Conservation (phyloP, 768 basidiomycete genomes). For the Clitopilus hobsonii region DNA sequence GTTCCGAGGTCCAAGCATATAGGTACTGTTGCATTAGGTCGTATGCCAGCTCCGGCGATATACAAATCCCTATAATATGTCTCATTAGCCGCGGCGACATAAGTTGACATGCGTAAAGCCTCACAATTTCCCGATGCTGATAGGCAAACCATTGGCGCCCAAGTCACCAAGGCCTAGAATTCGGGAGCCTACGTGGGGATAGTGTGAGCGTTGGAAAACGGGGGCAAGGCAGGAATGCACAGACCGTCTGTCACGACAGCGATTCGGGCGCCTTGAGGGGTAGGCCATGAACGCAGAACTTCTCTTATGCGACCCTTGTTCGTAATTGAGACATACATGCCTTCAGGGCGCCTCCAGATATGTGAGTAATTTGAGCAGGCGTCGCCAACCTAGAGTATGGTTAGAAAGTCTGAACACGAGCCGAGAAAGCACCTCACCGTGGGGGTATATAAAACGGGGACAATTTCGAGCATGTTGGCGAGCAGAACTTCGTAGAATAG, state of each 20-base stretch:
- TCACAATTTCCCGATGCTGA: conserved; percentile 71
- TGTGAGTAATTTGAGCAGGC: conserved; percentile 69
- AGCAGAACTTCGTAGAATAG: conserved; percentile 65
- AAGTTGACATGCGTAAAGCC: conserved; percentile 10
- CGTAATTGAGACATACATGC: conserved; percentile 56
- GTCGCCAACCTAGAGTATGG: conserved; percentile 50
- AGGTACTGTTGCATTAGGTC: conserved; percentile 51
- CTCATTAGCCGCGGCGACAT: background rate
- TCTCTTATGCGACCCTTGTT: conserved; percentile 62
- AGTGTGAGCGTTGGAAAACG: conserved; percentile 1
- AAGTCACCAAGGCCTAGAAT: conserved; percentile 65
- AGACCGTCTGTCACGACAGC: conserved; percentile 77
- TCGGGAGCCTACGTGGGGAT: conserved; percentile 50
- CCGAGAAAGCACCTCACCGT: conserved; percentile 37
- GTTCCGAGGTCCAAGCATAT: conserved; percentile 76
- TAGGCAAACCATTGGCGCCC: conserved; percentile 47
- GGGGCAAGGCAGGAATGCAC: conserved; percentile 16
- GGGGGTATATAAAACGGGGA: conserved; percentile 73
- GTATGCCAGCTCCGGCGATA: conserved; percentile 66
- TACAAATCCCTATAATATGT: conserved; percentile 49
- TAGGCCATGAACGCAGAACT: conserved; percentile 50
- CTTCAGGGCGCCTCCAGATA: conserved; percentile 62
- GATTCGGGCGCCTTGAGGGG: conserved; percentile 45
- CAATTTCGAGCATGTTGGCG: conserved; percentile 59
- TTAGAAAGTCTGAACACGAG: conserved; percentile 9